Evolutionary conservation across 106 monocot species (phyloP), one percentile per base, ranked within the genome.

Genomic region (Allium sativum): DNA sequence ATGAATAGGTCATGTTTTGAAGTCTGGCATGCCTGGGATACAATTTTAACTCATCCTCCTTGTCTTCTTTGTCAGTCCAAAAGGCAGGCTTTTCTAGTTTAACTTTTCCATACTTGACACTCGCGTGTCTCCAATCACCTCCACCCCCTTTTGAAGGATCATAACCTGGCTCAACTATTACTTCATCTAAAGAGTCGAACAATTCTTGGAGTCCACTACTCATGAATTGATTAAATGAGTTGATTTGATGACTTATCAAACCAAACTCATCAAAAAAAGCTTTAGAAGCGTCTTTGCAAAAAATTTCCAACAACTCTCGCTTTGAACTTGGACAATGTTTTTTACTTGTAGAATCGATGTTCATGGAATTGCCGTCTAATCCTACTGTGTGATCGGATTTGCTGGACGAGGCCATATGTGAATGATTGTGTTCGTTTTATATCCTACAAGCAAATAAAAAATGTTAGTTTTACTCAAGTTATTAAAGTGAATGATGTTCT

Each of bases 1-100:
- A 66, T 20, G 91, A 81, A 59, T 98, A 98, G 1, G 82, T 92
- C 91, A 98, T 87, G 57, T 85, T 88, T 41, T 98, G 96, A 8
- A 98, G 77, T 4, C 96, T 71, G 18, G 96, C 91, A 80, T 98
- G 87, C 50, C 64, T 92, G 8, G 96, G 96, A 41, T 77, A 53
- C 58, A 98, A 55, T 55, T 85, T 85, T 48, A 87, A 56, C 44
- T 81, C 79, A 21, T 81, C 84, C 1, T 56, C 65, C 10, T 64
- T 41, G 61, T 82, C 84, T 48, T 52, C 51, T 57, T 41, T 75
- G 7, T 62, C 77, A n/a, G 63, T 56, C 88, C 84, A 91, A 70
- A 88, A 85, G 7, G 65, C 58, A 10, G 96, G 91, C 12, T 77
- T 74, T n/a, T 88, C 91, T 18, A 88, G 62, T 41, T 45, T 70